phyloP scores from a whole-genome alignment of 257 asterid genomes.

The Solanum sejunctum region DNA sequence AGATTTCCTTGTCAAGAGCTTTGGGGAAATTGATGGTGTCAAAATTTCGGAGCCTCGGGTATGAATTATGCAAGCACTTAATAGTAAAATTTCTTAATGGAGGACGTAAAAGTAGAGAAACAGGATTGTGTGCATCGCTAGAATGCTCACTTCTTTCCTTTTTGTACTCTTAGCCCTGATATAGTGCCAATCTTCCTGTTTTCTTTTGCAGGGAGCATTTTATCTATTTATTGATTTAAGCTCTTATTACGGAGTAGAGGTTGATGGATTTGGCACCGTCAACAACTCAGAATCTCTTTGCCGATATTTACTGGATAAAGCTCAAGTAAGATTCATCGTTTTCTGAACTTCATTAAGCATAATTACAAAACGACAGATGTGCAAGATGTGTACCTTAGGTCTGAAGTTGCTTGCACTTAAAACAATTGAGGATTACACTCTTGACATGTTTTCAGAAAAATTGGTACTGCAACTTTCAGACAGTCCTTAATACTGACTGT shows the following conservation, averaged over 20 bases:
- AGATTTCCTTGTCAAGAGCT: constrained; percentile 71
- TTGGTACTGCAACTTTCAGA: not conserved
- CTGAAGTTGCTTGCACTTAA: not conserved
- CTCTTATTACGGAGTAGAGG: constrained; percentile 49
- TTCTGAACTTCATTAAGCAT: not conserved
- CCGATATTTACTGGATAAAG: constrained; percentile 76
- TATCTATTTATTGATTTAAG: constrained; percentile 91
- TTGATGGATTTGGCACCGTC: constrained; percentile 60
- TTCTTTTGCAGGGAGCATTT: constrained; percentile 70
- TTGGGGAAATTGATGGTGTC: constrained; percentile 62
- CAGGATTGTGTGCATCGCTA: not conserved
- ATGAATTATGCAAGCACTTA: not conserved
- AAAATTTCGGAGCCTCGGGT: constrained; percentile 71
- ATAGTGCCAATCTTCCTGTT: not conserved
- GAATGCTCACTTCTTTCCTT: not conserved
- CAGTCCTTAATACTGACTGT: not conserved
- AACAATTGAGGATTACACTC: not conserved
- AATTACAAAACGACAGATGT: not conserved
- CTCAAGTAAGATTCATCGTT: constrained; percentile 43
- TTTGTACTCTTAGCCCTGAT: not conserved
- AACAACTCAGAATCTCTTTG: constrained; percentile 74
- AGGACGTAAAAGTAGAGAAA: not conserved
- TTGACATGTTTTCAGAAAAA: not conserved
- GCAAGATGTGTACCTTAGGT: not conserved
- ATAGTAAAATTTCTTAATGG: not conserved